Evolutionary conservation across 2,329 filamentous ascomycete species (phyloP).

Genomic region (Hypoxylon sp.): DNA sequence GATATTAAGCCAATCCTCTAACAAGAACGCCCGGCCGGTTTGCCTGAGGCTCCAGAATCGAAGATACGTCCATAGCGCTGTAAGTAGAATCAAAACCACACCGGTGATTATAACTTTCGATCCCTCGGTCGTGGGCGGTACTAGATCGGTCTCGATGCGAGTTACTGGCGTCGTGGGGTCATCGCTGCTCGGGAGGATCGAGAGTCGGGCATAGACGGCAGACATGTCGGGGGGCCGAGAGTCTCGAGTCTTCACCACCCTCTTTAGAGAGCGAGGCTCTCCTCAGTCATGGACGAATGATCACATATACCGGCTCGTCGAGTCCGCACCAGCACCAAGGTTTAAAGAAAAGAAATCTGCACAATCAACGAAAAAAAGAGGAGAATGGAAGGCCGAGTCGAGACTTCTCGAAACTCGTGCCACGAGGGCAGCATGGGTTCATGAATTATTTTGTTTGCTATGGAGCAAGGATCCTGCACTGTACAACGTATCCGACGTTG

Average conservation of each 20-base stretch:
- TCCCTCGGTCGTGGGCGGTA: slow-evolving; percentile 37
- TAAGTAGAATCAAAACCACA: slow-evolving; percentile 32
- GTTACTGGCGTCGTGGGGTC: slow-evolving; percentile 15
- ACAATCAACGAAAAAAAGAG: slow-evolving; percentile 19
- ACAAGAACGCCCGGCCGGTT: slow-evolving; percentile 31
- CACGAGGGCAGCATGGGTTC: slow-evolving; percentile 27
- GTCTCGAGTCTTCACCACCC: slow-evolving; percentile 14
- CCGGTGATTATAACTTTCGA: slow-evolving; percentile 35
- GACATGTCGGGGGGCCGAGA: slow-evolving; percentile 33
- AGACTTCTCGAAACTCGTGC: slow-evolving; percentile 23
- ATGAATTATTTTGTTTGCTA: slow-evolving; percentile 31
- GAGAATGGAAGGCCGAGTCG: slow-evolving; percentile 12
- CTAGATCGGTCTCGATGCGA: slow-evolving; percentile 35
- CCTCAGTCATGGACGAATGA: slow-evolving; percentile 20
- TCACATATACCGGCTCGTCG: slow-evolving; percentile 25
- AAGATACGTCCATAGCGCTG: slow-evolving; percentile 41
- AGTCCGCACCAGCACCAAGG: not conserved
- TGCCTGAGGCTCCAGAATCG: slow-evolving; percentile 42
- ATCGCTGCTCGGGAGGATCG: slow-evolving; percentile 19
- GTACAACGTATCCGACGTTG: slow-evolving; percentile 26
- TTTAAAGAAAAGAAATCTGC: not conserved
- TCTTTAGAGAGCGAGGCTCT: slow-evolving; percentile 26
- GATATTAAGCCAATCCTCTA: slow-evolving; percentile 41
- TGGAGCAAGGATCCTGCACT: slow-evolving; percentile 28
- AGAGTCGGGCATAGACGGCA: slow-evolving; percentile 31